phyloP scores from a whole-genome alignment of 352 stramenopile genomes.

The Phytophthora meadii region DNA sequence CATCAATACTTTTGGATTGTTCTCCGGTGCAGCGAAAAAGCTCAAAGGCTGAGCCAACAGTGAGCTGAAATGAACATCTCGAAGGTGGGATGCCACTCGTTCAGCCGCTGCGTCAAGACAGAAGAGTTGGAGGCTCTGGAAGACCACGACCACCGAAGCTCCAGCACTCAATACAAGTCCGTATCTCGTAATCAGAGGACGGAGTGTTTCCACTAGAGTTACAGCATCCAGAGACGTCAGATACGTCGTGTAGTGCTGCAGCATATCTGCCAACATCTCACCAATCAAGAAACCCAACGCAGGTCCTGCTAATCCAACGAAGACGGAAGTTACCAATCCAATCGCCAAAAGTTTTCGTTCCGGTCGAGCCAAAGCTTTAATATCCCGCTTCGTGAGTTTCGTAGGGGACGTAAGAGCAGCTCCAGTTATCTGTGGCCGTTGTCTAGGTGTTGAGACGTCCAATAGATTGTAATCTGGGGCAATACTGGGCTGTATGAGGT shows the following conservation, averaged over 20 bases:
- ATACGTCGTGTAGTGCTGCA: conserved; percentile 34
- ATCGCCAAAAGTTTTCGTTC: conserved; percentile 49
- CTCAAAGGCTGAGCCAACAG: conserved; percentile 55
- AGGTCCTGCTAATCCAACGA: conserved; percentile 45
- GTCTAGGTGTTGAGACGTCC: too few relatives aligned
- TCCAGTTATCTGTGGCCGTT: background rate
- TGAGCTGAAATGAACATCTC: conserved; percentile 56
- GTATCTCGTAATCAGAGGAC: conserved; percentile 22
- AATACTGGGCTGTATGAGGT: conserved; percentile 46
- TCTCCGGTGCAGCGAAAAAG: conserved; percentile 74
- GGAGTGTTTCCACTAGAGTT: conserved; percentile 11
- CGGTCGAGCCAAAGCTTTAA: conserved; percentile 35
- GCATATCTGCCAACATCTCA: conserved; percentile 46
- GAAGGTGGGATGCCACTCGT: conserved; percentile 54
- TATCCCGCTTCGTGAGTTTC: conserved; percentile 43
- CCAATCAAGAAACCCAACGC: conserved; percentile 41
- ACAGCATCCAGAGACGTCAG: conserved; percentile 29
- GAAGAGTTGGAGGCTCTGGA: conserved; percentile 43
- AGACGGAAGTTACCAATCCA: conserved; percentile 37
- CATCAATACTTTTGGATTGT: conserved; percentile 60
- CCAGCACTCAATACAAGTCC: conserved; percentile 45
- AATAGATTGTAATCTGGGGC: conserved; percentile 1
- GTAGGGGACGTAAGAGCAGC: conserved; percentile 16
- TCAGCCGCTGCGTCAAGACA: conserved; percentile 60
- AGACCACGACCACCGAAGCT: conserved; percentile 36